Conservation (phyloP, 257 asterid genomes). For the Solanum chilense region DNA sequence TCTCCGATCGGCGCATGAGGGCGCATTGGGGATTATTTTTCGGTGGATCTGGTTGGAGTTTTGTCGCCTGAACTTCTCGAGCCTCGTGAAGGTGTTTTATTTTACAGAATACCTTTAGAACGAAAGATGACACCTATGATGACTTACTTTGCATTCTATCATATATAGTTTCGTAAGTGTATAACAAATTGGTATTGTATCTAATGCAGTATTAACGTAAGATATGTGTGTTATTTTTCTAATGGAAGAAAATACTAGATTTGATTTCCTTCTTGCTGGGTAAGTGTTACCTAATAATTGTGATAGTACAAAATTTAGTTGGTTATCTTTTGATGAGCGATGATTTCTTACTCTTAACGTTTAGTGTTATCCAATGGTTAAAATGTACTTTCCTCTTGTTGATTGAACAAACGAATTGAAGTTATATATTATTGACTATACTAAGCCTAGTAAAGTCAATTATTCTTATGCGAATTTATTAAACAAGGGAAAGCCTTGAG, state of each 20-base stretch:
- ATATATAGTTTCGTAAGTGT: not conserved
- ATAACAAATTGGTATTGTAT: not conserved
- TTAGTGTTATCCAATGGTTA: not conserved
- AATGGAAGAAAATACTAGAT: not conserved
- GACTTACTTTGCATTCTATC: not conserved
- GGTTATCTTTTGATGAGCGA: not conserved
- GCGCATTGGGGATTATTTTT: too few relatives aligned
- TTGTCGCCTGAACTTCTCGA: too few relatives aligned
- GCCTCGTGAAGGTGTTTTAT: too few relatives aligned
- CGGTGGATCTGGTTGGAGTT: too few relatives aligned
- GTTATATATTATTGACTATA: not conserved
- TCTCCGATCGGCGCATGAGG: too few relatives aligned
- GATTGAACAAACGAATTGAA: not conserved
- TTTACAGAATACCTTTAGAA: too few relatives aligned
- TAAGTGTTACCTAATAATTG: not conserved
- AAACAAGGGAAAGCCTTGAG: not conserved
- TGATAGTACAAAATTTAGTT: not conserved
- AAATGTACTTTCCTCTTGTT: not conserved
- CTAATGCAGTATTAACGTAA: not conserved
- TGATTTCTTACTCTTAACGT: not conserved
- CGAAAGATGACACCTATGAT: not conserved
- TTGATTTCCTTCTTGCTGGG: not conserved
- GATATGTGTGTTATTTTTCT: not conserved
- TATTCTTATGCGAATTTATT: not conserved
- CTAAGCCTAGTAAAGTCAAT: not conserved